A percentile compares a stretch with the other conserved stretches of the same genome.
Conservation (phyloP, 129 eudicot species). For the Flaveria sonorensis region DNA sequence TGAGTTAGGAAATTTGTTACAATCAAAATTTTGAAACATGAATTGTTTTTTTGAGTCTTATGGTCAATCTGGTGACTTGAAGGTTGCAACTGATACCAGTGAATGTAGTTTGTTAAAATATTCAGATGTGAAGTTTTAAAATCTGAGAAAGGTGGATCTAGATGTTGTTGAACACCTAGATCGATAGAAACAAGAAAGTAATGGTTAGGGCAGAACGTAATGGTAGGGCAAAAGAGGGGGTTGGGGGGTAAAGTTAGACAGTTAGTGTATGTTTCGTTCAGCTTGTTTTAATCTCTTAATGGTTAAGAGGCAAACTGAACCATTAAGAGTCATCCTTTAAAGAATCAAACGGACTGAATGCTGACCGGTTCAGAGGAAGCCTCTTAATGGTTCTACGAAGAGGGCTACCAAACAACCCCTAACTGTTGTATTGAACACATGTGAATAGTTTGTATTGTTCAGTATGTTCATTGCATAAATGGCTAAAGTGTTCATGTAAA, state of each 20-base stretch:
- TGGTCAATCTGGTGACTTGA: background rate
- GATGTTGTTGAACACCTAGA: background rate
- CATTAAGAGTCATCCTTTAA: no score
- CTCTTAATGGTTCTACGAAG: no score
- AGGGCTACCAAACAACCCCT: background rate
- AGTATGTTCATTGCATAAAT: slow-evolving; percentile 1
- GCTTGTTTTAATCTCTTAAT: no score
- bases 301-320: no score
- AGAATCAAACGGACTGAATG: no score
- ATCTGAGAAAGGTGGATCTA: background rate
- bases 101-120: background rate
- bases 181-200: background rate
- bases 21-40: background rate
- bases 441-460: slow-evolving; percentile 9
- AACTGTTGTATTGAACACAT: slow-evolving; percentile 1
- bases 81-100: background rate
- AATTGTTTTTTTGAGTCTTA: background rate
- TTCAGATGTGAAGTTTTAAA: background rate
- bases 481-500: background rate
- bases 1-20: background rate
- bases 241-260: no score
- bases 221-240: no score
- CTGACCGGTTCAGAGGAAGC: no score
- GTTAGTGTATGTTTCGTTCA: no score
- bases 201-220: no score